These are phyloP conservation scores for Euphorbia schlechtendalii DNA, from an alignment of 441 rosid species.

Conservation along the genomic window DNA sequence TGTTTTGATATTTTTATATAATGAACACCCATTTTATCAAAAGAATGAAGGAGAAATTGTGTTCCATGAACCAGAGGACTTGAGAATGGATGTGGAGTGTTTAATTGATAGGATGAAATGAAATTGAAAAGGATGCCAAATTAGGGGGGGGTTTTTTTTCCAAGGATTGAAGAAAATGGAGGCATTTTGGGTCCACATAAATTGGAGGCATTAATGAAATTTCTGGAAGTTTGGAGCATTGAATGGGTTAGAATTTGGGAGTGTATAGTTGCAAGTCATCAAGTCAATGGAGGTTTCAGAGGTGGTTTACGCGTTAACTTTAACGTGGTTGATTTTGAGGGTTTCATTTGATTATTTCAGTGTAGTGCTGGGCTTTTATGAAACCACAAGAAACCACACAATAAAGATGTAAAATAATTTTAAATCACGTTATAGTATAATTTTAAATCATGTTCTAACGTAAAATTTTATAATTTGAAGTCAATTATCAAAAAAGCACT, in stretches of 20 bases:
- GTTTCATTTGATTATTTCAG: no score
- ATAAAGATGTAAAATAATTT: no score
- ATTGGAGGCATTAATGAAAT: background rate
- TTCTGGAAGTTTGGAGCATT: constrained; percentile 9
- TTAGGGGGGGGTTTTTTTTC: no score
- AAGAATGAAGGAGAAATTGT: no score
- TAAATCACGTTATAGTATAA: no score
- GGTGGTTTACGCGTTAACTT: constrained; percentile 19
- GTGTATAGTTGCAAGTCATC: fast-evolving
- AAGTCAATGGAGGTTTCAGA: constrained; percentile 12
- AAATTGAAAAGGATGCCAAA: background rate
- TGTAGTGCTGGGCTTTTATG: no score
- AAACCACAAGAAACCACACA: no score
- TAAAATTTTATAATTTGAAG: no score
- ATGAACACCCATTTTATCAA: constrained; percentile 16
- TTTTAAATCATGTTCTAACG: no score
- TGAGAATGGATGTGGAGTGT: background rate
- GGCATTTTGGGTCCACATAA: background rate
- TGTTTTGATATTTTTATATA: background rate
- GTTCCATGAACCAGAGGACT: background rate
- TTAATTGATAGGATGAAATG: background rate
- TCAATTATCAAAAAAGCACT: no score
- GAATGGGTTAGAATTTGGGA: constrained; percentile 9
- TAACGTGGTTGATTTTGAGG: background rate
- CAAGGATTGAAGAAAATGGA: constrained; percentile 2